phyloP scores from a whole-genome alignment of 2,329 filamentous ascomycete genomes.

The Penicillium sp. region DNA sequence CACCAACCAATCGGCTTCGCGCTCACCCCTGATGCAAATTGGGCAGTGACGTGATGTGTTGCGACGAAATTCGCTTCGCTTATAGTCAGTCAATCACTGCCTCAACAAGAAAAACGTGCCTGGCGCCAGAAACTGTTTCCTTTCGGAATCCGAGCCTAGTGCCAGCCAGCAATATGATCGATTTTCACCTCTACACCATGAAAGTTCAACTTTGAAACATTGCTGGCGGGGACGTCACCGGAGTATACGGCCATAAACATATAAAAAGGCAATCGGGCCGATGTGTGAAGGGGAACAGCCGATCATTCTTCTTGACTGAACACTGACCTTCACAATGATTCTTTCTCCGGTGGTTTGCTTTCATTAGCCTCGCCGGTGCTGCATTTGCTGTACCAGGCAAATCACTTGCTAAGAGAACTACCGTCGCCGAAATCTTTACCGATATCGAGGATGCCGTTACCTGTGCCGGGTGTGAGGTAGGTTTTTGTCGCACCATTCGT shows the following conservation, averaged over 20 bases:
- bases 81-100: constrained; percentile 15
- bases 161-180: background rate
- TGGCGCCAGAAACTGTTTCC: background rate
- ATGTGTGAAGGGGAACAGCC: background rate
- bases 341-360: constrained; percentile 1
- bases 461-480: constrained; percentile 32
- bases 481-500: background rate
- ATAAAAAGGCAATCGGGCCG: background rate
- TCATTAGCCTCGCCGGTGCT: constrained; percentile 8
- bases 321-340: constrained; percentile 1
- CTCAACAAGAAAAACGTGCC: constrained; percentile 11
- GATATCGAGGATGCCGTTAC: constrained; percentile 29
- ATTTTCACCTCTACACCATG: background rate
- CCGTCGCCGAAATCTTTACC: constrained; percentile 22
- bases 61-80: constrained; percentile 8
- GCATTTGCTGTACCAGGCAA: constrained; percentile 4
- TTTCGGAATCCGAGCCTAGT: background rate
- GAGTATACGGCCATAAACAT: background rate
- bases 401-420: constrained; percentile 12
- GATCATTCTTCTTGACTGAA: background rate
- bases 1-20: constrained; percentile 5
- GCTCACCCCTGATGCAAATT: background rate
- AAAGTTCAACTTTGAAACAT: background rate
- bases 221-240: background rate
- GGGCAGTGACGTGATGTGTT: constrained; percentile 4